phyloP scores from a whole-genome alignment of 768 basidiomycete genomes.

The Trametes coccinea region DNA sequence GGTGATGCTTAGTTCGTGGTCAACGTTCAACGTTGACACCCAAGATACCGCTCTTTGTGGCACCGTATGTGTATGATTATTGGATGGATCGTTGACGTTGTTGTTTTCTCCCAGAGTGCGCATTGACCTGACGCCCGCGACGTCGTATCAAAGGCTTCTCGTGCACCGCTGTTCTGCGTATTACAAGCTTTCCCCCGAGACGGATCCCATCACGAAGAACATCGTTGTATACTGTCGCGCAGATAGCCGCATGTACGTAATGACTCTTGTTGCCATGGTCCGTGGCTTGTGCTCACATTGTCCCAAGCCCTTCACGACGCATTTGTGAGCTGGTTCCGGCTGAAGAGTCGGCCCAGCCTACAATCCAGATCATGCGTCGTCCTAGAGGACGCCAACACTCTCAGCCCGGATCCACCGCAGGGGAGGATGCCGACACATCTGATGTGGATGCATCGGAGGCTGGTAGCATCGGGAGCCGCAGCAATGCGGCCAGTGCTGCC shows the following conservation, averaged over 20 bases:
- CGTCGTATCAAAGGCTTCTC: conserved; percentile 82
- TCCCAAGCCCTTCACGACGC: conserved; percentile 61
- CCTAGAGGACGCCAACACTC: conserved; percentile 60
- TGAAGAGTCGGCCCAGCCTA: conserved; percentile 67
- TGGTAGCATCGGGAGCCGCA: conserved; percentile 75
- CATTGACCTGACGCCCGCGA: conserved; percentile 66
- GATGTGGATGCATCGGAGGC: conserved; percentile 80
- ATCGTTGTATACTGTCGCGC: conserved; percentile 56
- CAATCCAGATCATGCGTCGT: conserved; percentile 88
- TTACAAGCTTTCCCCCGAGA: conserved; percentile 74
- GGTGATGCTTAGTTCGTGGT: neutral
- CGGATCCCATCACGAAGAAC: conserved; percentile 60
- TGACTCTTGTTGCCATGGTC: conserved; percentile 5
- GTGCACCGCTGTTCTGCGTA: conserved; percentile 85
- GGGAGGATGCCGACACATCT: conserved; percentile 76
- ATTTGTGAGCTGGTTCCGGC: conserved; percentile 78
- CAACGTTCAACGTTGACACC: too few relatives aligned
- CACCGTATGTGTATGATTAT: too few relatives aligned
- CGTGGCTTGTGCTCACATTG: conserved; percentile 14
- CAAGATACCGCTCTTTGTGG: too few relatives aligned
- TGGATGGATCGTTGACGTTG: conserved; percentile 7
- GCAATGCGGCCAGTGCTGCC: conserved; percentile 55
- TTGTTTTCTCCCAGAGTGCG: conserved; percentile 46
- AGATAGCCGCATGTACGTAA: conserved; percentile 76
- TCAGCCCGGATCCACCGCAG: conserved; percentile 70